Conservation (phyloP, 2,329 filamentous ascomycete genomes). For the Dactylellina drechsleri region DNA sequence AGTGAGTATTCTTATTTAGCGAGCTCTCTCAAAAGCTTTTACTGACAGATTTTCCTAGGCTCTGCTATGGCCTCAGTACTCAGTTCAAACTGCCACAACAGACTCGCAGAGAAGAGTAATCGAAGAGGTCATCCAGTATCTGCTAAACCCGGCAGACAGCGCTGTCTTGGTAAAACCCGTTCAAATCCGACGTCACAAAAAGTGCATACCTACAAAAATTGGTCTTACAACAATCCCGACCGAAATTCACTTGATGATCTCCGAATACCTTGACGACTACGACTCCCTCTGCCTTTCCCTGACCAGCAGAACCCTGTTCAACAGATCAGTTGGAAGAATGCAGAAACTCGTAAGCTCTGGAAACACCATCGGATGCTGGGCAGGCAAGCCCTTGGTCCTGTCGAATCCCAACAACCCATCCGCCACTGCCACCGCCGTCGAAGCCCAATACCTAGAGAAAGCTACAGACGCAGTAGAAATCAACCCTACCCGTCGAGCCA, state of each 20-base stretch:
- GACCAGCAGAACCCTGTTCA: conserved; percentile 36
- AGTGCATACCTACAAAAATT: conserved; percentile 10
- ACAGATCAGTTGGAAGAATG: conserved; percentile 36
- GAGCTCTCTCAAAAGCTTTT: neutral
- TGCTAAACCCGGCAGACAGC: conserved; percentile 38
- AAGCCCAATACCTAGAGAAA: conserved; percentile 46
- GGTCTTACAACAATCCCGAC: conserved; percentile 28
- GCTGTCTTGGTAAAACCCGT: conserved; percentile 38
- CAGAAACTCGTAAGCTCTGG: conserved; percentile 39
- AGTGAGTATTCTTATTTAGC: conserved; percentile 4
- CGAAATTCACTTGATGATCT: conserved; percentile 41
- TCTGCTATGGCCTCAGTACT: conserved; percentile 48
- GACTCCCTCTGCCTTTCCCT: conserved; percentile 35
- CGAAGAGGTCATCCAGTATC: conserved; percentile 49
- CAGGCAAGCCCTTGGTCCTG: conserved; percentile 38
- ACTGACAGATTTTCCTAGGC: conserved; percentile 13
- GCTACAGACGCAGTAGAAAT: conserved; percentile 30
- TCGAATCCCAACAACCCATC: conserved; percentile 42
- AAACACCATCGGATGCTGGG: conserved; percentile 43
- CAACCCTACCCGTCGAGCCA: conserved; percentile 22
- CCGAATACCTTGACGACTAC: conserved; percentile 38
- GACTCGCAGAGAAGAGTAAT: conserved; percentile 40
- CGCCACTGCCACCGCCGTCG: conserved; percentile 35
- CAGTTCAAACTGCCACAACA: conserved; percentile 28
- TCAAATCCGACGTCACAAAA: conserved; percentile 14